Conservation (phyloP, 2,329 filamentous ascomycete species). For the Aspergillus udagawae region DNA sequence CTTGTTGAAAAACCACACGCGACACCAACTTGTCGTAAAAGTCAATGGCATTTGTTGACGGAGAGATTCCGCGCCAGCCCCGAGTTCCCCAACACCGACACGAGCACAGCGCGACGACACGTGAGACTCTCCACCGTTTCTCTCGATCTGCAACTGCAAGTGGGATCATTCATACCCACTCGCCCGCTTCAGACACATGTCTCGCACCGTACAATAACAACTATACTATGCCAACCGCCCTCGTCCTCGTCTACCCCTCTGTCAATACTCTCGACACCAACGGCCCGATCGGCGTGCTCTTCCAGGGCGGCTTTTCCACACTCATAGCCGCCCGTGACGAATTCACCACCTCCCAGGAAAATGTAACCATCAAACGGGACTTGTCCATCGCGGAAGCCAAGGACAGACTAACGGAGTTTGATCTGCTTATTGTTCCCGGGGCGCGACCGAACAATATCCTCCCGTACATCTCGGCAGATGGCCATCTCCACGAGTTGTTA, state of each 20-base stretch:
- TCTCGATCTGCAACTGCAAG: neutral
- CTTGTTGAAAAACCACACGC: neutral
- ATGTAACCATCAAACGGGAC: neutral
- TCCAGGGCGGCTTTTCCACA: neutral
- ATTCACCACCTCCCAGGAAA: neutral
- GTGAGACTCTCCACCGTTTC: neutral
- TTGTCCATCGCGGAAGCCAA: neutral
- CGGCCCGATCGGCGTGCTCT: neutral
- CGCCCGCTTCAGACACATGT: neutral
- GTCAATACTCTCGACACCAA: constrained; percentile 2
- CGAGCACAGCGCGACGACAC: neutral
- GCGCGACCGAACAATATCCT: neutral
- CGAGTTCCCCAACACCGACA: neutral
- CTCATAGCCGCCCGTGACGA: neutral
- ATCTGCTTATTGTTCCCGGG: neutral
- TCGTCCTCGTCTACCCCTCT: constrained; percentile 1
- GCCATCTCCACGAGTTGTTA: neutral
- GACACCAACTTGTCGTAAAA: neutral
- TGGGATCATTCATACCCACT: neutral
- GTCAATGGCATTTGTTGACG: neutral
- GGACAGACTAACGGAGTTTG: neutral
- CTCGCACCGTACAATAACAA: neutral
- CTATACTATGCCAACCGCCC: neutral
- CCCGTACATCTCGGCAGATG: neutral
- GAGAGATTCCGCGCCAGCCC: neutral